Evolutionary conservation across 2,329 filamentous ascomycete genomes (phyloP), one percentile per base, ranked within the genome.

Genomic region (Epichloe amarillans): DNA sequence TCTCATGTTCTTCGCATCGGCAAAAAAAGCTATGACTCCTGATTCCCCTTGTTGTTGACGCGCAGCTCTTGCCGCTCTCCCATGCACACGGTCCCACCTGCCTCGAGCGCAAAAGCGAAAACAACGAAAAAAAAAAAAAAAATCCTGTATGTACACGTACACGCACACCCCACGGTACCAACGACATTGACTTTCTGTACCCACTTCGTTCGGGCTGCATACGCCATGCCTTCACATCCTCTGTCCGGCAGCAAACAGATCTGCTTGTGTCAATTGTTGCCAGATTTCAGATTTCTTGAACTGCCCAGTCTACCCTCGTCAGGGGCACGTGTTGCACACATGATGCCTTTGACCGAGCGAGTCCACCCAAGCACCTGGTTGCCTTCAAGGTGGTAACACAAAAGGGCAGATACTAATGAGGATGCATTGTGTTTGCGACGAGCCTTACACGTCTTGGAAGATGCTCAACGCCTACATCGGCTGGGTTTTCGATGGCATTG

Each of bases 291-390:
- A 39, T 12, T 39, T 23, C 19, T 21, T 19, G 8, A 11, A 3
- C 36, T 3, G 17, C 39, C 45, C 21, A n/a, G 35, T 47, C 36
- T 30, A 39, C 2, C 38, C 35, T 15, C 23, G 36, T n/a, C 17
- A n/a, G 12, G 11, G 37, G 46, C 26, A 41, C 38, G 26, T 42
- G 46, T 48, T 48, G 46, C 46, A 48, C 46, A 48, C 38, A 48
- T n/a, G 36, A 48, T 48, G 46, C 46, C 37, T 33, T 23, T 33
- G 19, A 35, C 37, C 37, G 10, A 48, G 23, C 46, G 30, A 35
- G 39, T 48, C 37, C 46, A 48, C 46, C 46, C 21, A 48, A 41
- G 49, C 45, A 47, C 43, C 43, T 50, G 49, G 49, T 47, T 50
- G 45, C 45, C 39, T 47, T 47, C 26, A 39, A 39, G 26, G 19